Base-by-base conservation (phyloP, 345 rosid genomes). In the Boechera divaricarpa region DNA sequence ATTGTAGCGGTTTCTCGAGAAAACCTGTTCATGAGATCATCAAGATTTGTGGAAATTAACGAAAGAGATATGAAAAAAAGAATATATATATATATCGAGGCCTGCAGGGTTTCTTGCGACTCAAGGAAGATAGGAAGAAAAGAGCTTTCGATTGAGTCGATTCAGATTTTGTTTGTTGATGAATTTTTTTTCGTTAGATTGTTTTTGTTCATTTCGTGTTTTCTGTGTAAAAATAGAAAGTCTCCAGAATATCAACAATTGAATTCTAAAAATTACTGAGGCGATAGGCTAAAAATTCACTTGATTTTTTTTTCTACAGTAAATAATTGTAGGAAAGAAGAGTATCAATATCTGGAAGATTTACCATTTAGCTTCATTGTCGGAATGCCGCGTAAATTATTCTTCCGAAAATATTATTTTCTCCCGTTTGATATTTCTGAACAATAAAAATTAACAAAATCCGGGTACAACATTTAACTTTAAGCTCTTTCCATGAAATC, bases 341-440 rank as follows among this genome's bases (percentile, higher is more conserved):
- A 39, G 15, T 62, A 54, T 29, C 65, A 62, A 54, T 55, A 69
- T 77, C 67, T 70, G 26, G 67, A 78, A 47, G 69, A 65, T 59
- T 72, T 24, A 73, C 77, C 77, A 67, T 73, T 42, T 58, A 78
- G 33, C 81, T 67, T 78, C 74, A 67, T 78, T 78, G 33, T 78
- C 81, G 81, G 78, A 54, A 67, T 67, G 68, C 57, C 81, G 69
- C 62, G 62, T 78, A 41, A 38, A 8, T 26, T 47, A 2, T 13
- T 63, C 18, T 21, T 21, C 24, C 51, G 31, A 10, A 31, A 39
- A 29, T 13, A 39, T 49, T 58, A 58, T 38, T 16, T 2, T 59
- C 32, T 67, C 38, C 62, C 36, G 8, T 41, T 4, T 66, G 9
- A 31, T 31, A 52, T 15, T 9, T 54, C 24, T 57, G 12, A 3